Evolutionary conservation across 108 stramenopile species (phyloP).

Genomic region (Thalassiosira profunda): DNA sequence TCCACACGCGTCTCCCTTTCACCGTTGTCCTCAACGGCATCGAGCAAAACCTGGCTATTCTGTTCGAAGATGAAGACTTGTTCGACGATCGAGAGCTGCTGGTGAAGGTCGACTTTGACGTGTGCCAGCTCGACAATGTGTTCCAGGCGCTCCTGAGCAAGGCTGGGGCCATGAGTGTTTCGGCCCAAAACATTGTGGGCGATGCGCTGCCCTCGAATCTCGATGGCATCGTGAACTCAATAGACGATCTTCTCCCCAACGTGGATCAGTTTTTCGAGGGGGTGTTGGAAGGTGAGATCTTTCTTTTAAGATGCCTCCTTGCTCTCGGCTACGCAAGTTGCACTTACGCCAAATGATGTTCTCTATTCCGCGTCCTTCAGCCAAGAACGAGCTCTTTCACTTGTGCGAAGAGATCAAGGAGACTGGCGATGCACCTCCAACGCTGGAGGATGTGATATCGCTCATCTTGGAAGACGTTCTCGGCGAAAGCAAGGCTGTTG

Average conservation of each 20-base stretch:
- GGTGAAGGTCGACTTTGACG: constrained; percentile 21
- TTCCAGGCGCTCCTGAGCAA: constrained; percentile 16
- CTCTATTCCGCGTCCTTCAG: neutral
- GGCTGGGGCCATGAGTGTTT: constrained; percentile 10
- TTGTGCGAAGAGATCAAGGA: constrained; percentile 18
- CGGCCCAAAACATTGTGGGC: constrained; percentile 19
- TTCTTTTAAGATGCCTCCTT: constrained; percentile 3
- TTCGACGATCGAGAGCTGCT: constrained; percentile 4
- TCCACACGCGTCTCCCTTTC: constrained; percentile 11
- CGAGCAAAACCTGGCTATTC: constrained; percentile 1
- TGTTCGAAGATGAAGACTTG: constrained; percentile 20
- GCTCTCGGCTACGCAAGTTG: neutral
- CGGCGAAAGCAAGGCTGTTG: no score
- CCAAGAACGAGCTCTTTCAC: constrained; percentile 36
- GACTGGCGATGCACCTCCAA: constrained; percentile 17
- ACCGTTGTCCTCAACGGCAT: neutral
- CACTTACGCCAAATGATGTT: neutral
- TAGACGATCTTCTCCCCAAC: constrained; percentile 18
- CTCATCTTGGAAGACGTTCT: constrained; percentile 21
- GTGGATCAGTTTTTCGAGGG: constrained; percentile 9
- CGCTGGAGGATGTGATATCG: constrained; percentile 16
- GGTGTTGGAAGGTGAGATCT: constrained; percentile 20
- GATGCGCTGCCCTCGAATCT: neutral
- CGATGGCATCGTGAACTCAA: neutral
- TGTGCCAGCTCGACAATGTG: constrained; percentile 10